Evolutionary conservation across 2,329 filamentous ascomycete species (phyloP).

Genomic region (Westerdykella ornata): DNA sequence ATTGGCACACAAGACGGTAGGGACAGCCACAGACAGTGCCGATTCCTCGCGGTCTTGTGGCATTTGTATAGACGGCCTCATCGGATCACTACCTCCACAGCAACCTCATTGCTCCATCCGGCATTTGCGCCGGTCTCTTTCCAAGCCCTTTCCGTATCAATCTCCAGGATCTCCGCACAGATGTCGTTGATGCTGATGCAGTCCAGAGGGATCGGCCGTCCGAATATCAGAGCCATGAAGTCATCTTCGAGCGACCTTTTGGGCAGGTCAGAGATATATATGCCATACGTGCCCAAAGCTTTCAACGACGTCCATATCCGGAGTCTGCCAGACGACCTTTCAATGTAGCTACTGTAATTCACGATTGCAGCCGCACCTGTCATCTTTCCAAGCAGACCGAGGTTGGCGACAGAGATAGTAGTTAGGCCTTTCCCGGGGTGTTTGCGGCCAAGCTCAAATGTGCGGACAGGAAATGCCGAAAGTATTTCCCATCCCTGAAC

Average conservation of each 20-base stretch:
- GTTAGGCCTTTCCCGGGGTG: constrained; percentile 30
- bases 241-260: constrained; percentile 54
- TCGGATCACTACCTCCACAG: constrained; percentile 29
- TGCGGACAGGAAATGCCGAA: constrained; percentile 61
- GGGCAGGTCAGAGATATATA: constrained; percentile 69
- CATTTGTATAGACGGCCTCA: constrained; percentile 5
- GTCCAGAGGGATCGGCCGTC: constrained; percentile 59
- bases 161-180: constrained; percentile 59
- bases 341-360: constrained; percentile 52
- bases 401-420: constrained; percentile 54
- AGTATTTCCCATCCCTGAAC: constrained; percentile 73
- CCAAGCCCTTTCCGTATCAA: constrained; percentile 76
- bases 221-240: constrained; percentile 70
- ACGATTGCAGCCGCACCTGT: constrained; percentile 74
- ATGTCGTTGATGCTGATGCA: constrained; percentile 55
- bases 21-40: too few relatives aligned
- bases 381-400: constrained; percentile 85
- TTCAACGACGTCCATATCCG: constrained; percentile 65
- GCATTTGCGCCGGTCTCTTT: constrained; percentile 60
- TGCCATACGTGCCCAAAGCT: constrained; percentile 65
- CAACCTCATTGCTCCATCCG: constrained; percentile 63
- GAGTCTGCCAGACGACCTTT: constrained; percentile 53
- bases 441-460: constrained; percentile 45
- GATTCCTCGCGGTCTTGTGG: too few relatives aligned
- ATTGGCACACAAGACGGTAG: too few relatives aligned